phyloP scores from a whole-genome alignment of 2,329 filamentous ascomycete species.

The Dactylellina leptospora region DNA sequence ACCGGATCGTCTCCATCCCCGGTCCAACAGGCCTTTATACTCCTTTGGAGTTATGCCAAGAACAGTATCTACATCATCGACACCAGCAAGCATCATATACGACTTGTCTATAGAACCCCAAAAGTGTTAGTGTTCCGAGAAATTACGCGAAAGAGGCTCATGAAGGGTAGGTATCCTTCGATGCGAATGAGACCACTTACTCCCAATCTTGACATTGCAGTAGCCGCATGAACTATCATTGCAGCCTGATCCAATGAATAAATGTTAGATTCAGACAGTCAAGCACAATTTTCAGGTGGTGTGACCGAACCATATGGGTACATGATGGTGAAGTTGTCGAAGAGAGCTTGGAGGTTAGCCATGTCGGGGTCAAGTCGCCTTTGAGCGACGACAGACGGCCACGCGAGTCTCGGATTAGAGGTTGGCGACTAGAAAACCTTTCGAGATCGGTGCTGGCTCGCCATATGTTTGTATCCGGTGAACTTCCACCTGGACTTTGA shows the following conservation, averaged over 20 bases:
- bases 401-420: neutral
- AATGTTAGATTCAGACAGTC: neutral
- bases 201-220: conserved; percentile 44
- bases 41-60: conserved; percentile 58
- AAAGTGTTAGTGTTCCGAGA: neutral
- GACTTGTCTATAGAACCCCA: conserved; percentile 24
- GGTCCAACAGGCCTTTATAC: conserved; percentile 77
- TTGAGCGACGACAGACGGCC: neutral
- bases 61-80: conserved; percentile 16
- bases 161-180: neutral
- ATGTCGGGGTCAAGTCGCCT: neutral
- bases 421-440: neutral
- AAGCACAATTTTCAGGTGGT: neutral
- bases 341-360: neutral
- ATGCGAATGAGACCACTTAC: conserved; percentile 15
- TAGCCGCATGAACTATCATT: conserved; percentile 50
- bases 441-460: neutral
- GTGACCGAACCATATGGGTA: conserved; percentile 38
- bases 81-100: conserved; percentile 49
- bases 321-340: conserved; percentile 18
- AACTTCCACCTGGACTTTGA: neutral
- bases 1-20: conserved; percentile 78
- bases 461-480: neutral
- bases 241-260: conserved; percentile 13
- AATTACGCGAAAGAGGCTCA: neutral